phyloP scores from a whole-genome alignment of 257 asterid genomes.

The Scutellaria galericulata region DNA sequence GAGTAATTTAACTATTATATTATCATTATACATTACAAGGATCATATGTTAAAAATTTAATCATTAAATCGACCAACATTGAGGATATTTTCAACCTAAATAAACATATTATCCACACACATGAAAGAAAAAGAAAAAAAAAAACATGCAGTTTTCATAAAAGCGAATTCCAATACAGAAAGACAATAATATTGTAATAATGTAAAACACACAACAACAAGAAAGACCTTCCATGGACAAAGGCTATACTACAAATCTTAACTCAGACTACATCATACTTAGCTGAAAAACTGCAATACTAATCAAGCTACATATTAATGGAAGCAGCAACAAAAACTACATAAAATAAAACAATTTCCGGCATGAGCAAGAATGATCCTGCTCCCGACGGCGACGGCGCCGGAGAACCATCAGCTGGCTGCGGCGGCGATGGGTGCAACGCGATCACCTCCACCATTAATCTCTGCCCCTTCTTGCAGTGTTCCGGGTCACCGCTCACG shows the following conservation, averaged over 20 bases:
- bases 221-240: background rate
- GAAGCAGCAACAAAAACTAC: conserved; percentile 9
- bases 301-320: conserved; percentile 18
- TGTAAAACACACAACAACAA: background rate
- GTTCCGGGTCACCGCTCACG: conserved; percentile 58
- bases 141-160: background rate
- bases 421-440: conserved; percentile 41
- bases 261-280: background rate
- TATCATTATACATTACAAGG: no score
- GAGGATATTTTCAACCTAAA: no score
- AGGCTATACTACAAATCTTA: background rate
- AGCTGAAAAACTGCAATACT: background rate
- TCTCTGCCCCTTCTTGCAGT: conserved; percentile 65
- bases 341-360: conserved; percentile 21
- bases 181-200: background rate
- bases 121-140: no score
- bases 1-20: no score
- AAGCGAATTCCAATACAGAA: background rate
- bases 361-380: conserved; percentile 7
- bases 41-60: no score
- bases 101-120: no score
- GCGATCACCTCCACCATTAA: conserved; percentile 56
- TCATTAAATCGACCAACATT: no score
- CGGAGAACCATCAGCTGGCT: conserved; percentile 5
- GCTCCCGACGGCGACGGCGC: conserved; percentile 39